phyloP scores from a whole-genome alignment of 768 basidiomycete species.

The Psilocybe tampanensis region DNA sequence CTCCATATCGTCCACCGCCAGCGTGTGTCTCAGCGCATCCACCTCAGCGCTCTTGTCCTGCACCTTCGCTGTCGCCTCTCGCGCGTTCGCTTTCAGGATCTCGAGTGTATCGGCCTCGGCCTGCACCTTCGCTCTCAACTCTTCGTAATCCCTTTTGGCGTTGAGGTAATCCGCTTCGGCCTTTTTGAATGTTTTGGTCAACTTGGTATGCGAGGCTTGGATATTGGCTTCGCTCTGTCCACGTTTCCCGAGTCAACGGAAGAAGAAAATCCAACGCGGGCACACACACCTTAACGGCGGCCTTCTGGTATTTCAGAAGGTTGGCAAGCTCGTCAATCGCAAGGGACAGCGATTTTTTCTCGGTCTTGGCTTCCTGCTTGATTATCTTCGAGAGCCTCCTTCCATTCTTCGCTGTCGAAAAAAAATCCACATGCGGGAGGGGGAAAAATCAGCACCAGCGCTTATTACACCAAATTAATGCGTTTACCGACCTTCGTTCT shows the following conservation, averaged over 20 bases:
- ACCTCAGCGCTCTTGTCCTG: conserved; percentile 76
- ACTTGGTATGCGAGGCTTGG: conserved; percentile 53
- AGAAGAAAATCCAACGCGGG: background rate
- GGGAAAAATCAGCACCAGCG: too few relatives aligned
- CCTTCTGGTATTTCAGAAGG: conserved; percentile 72
- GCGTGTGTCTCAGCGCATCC: conserved; percentile 62
- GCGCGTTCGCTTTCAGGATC: conserved; percentile 52
- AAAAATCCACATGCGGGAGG: too few relatives aligned
- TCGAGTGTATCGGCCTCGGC: conserved; percentile 53
- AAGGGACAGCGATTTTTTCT: conserved; percentile 60
- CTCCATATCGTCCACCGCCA: conserved; percentile 74
- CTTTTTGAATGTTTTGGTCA: conserved; percentile 61
- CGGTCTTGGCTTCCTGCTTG: conserved; percentile 66
- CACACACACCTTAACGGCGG: conserved; percentile 53
- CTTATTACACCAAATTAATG: background rate
- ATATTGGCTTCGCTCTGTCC: conserved; percentile 61
- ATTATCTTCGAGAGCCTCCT: conserved; percentile 70
- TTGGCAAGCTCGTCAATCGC: conserved; percentile 67
- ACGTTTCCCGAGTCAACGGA: conserved; percentile 4
- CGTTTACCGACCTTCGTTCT: conserved; percentile 54
- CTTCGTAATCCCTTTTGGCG: conserved; percentile 62
- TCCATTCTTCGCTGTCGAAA: conserved; percentile 52
- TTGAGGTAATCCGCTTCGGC: conserved; percentile 61
- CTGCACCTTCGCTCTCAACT: conserved; percentile 47
- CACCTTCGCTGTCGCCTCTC: conserved; percentile 60